Base-by-base conservation (phyloP, 176 grass and related monocot species). In the Oryza coarctata region DNA sequence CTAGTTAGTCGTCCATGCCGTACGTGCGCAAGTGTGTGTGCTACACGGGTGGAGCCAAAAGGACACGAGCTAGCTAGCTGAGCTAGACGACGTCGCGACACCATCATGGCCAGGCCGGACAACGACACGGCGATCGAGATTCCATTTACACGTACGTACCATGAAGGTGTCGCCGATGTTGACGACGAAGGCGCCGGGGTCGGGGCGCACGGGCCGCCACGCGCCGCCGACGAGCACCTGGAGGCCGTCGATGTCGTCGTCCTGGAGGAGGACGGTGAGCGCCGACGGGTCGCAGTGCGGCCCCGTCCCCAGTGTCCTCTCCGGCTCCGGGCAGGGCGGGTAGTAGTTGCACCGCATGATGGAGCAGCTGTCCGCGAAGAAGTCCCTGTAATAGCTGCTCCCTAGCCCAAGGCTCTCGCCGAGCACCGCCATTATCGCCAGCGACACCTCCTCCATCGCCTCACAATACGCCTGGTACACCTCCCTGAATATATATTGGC, bases 341-440 rank as follows among this genome's bases (percentile, higher is more conserved):
- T 97, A 92, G 83, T 92, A 89, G 89, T 97, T 97, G 77, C 89
- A 94, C 83, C 94, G 43, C 91, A 90, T 94, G 89, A 87, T 94
- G 14, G 81, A 92, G 50, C 77, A 32, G 18, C 87, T 77, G 64
- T 97, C 94, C 58, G 80, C 43, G 86, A 92, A 97, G 76, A 90
- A 94, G 17, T 97, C 90, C 63, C 78, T 73, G 80, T 85, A 97
- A 69, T 77, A 80, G 14, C 71, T 70, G 29, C 75, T 71, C 4
- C 84, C 92, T 4, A 92, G 57, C 3, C 92, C 92, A 49, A 97
- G 78, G 85, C 92, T 97, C 55, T 83, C 72, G 0, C 87, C 94
- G 65, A 97, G 88, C 50, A 97, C 55, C 89, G 94, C 94, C 92
- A 94, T 88, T 55, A 97, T 88, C 45, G 72, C 74, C 65, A 85